Percentiles rank a stretch among this genome's conserved stretches.
Evolutionary conservation across 2,329 filamentous ascomycete genomes (phyloP).

Genomic region (Dactylellina drechsleri): DNA sequence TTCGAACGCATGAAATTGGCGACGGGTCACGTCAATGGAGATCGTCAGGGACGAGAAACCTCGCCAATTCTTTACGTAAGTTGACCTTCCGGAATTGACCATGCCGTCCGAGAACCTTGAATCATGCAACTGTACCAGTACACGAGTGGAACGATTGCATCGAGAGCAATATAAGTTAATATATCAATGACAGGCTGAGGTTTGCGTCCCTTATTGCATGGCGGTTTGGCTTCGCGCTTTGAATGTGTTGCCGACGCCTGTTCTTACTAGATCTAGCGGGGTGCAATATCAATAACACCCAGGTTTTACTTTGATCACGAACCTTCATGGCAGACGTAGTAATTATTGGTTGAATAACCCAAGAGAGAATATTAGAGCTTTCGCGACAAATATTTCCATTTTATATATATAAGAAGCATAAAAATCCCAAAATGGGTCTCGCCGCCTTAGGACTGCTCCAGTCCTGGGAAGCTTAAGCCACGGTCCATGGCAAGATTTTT

Average conservation of each 20-base stretch:
- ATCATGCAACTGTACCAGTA: slow-evolving; percentile 26
- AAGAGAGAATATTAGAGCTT: neutral
- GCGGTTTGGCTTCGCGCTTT: neutral
- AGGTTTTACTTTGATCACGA: neutral
- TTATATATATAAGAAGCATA: slow-evolving; percentile 12
- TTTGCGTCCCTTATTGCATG: no score
- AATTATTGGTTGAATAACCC: slow-evolving; percentile 16
- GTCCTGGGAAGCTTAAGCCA: no score
- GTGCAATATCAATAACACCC: neutral
- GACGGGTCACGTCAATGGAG: slow-evolving; percentile 16
- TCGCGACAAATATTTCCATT: slow-evolving; percentile 2
- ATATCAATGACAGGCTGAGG: no score
- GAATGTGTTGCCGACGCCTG: slow-evolving; percentile 41
- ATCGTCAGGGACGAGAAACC: neutral
- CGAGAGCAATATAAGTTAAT: neutral
- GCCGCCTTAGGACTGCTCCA: no score
- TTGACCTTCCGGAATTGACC: slow-evolving; percentile 34
- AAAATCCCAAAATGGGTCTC: no score
- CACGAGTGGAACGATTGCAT: slow-evolving; percentile 1
- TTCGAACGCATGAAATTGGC: no score
- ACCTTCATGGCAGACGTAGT: no score
- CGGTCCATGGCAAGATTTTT: no score
- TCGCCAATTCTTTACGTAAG: neutral
- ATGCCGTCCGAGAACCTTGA: slow-evolving; percentile 5
- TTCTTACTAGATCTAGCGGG: slow-evolving; percentile 22